Conservation (phyloP, 257 asterid genomes). For the Sherardia arvensis region DNA sequence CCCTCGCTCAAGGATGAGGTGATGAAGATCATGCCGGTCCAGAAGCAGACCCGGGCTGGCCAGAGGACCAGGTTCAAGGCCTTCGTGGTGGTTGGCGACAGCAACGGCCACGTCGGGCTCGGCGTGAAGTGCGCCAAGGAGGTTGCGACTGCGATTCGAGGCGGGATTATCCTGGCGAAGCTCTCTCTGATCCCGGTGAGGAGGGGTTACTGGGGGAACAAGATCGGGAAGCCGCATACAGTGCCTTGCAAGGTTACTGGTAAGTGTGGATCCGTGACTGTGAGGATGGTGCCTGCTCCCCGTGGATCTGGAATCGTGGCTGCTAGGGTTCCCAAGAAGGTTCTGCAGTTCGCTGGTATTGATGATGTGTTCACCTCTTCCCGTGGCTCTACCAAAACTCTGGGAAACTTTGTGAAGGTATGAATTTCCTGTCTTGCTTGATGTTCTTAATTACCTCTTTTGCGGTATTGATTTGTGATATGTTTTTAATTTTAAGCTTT, state of each 20-base stretch:
- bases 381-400: conserved; percentile 88
- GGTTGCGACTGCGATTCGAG: conserved; percentile 89
- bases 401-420: conserved; percentile 88
- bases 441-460: background rate
- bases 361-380: conserved; percentile 82
- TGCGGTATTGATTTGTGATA: background rate
- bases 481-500: background rate
- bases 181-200: conserved; percentile 71
- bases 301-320: conserved; percentile 88
- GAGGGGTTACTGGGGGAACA: conserved; percentile 92
- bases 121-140: conserved; percentile 91
- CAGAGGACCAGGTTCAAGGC: conserved; percentile 92
- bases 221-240: conserved; percentile 80
- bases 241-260: conserved; percentile 95
- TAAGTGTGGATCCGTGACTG: conserved; percentile 85
- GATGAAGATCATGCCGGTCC: conserved; percentile 94
- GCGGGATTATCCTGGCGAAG: conserved; percentile 73
- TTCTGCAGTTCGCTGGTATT: conserved; percentile 86
- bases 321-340: conserved; percentile 86
- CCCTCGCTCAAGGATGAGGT: conserved; percentile 76
- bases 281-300: conserved; percentile 90
- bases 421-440: background rate
- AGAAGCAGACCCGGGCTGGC: conserved; percentile 95
- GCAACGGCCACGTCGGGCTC: conserved; percentile 75
- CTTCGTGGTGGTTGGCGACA: conserved; percentile 78